A percentile compares a stretch with the other conserved stretches of the same genome.
phyloP scores from a whole-genome alignment of 192 early-diverging fungal genomes.

The Coemansia sp. region DNA sequence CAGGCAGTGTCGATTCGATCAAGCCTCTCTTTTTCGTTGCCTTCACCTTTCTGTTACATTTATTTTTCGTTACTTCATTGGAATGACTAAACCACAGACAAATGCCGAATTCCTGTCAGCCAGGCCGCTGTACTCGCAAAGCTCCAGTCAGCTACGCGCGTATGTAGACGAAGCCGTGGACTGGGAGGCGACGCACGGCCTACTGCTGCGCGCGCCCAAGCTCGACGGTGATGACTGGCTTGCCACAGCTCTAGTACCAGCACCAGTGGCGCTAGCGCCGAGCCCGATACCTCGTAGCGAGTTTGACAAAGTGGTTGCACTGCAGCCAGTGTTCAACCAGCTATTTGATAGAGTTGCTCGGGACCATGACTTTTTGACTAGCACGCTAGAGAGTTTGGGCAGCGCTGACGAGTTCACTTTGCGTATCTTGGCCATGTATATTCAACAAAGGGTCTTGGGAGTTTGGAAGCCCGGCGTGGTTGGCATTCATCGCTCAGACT shows the following conservation, averaged over 20 bases:
- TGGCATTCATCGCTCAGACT: constrained; percentile 93
- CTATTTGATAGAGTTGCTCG: constrained; percentile 78
- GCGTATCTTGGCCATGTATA: constrained; percentile 77
- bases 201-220: constrained; percentile 72
- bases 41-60: background rate
- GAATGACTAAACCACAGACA: constrained; percentile 3
- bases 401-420: constrained; percentile 85
- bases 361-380: constrained; percentile 76
- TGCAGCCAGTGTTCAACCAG: constrained; percentile 81
- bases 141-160: constrained; percentile 32
- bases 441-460: constrained; percentile 53
- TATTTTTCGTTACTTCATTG: background rate
- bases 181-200: constrained; percentile 82
- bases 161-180: constrained; percentile 70
- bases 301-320: constrained; percentile 71
- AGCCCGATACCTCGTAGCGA: constrained; percentile 74
- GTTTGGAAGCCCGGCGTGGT: constrained; percentile 63
- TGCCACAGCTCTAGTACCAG: constrained; percentile 67
- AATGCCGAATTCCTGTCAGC: constrained; percentile 32
- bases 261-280: constrained; percentile 86
- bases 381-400: constrained; percentile 41
- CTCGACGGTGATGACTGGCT: constrained; percentile 23
- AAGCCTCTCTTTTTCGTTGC: background rate
- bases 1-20: background rate
- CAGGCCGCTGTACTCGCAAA: constrained; percentile 35